Evolutionary conservation across 495 filamentous ascomycete genomes (phyloP).

Genomic region (Hypomontagnella monticulosa): DNA sequence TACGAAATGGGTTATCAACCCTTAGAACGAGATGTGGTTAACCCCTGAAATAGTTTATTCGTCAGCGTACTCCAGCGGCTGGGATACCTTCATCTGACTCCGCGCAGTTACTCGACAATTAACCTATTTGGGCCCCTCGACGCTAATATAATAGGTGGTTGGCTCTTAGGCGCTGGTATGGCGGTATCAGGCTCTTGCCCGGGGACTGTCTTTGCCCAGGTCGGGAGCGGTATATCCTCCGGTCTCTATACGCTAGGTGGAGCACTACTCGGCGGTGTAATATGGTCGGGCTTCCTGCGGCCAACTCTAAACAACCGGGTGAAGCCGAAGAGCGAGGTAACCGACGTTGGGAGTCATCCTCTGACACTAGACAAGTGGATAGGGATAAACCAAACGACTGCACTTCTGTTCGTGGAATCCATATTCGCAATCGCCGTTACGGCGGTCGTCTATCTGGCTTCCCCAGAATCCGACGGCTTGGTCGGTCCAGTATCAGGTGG

Average conservation of each 20-base stretch:
- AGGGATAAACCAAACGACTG: conserved; percentile 36
- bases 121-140: conserved; percentile 56
- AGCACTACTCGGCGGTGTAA: conserved; percentile 54
- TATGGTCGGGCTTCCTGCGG: conserved; percentile 49
- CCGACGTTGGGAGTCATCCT: conserved; percentile 12
- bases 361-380: conserved; percentile 49
- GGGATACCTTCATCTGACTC: conserved; percentile 45
- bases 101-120: conserved; percentile 50
- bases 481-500: conserved; percentile 57
- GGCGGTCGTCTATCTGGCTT: conserved; percentile 39
- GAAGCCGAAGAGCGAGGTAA: conserved; percentile 13
- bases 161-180: conserved; percentile 64
- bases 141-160: conserved; percentile 66
- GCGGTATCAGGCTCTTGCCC: conserved; percentile 65
- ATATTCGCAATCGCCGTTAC: conserved; percentile 43
- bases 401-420: conserved; percentile 46
- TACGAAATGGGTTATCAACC: background rate
- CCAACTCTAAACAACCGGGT: conserved; percentile 21
- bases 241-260: conserved; percentile 56
- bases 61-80: conserved; percentile 47
- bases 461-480: conserved; percentile 44
- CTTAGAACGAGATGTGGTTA: conserved; percentile 9
- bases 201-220: conserved; percentile 64
- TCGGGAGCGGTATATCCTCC: conserved; percentile 58
- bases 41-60: conserved; percentile 36